phyloP scores from a whole-genome alignment of 306 rosid genomes.

The Luffa acutangula region DNA sequence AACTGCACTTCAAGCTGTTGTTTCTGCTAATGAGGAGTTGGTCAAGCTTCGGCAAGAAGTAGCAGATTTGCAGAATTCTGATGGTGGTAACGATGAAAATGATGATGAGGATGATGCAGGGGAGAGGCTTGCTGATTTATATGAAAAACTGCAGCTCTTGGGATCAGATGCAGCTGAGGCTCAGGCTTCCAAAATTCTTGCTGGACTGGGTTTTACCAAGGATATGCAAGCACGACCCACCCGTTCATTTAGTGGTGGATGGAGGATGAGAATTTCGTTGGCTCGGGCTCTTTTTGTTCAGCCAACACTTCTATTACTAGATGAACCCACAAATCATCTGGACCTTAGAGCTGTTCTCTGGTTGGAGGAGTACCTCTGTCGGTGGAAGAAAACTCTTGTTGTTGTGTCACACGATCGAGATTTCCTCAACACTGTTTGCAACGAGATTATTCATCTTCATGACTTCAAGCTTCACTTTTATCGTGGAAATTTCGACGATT shows the following conservation, averaged over 20 bases:
- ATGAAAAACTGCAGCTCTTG: constrained; percentile 42
- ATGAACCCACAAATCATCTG: constrained; percentile 33
- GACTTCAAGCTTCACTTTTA: constrained; percentile 64
- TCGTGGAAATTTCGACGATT: constrained; percentile 65
- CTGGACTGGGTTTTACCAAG: constrained; percentile 71
- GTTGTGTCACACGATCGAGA: constrained; percentile 70
- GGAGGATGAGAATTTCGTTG: constrained; percentile 45
- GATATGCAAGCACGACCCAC: constrained; percentile 60
- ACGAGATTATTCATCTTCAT: constrained; percentile 64
- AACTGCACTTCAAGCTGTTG: constrained; percentile 48
- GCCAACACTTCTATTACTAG: constrained; percentile 58
- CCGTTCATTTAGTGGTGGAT: constrained; percentile 70
- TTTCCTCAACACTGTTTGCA: constrained; percentile 61
- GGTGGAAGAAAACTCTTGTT: constrained; percentile 67
- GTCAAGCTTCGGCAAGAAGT: constrained; percentile 53
- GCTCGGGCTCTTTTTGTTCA: constrained; percentile 72
- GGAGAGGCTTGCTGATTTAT: constrained; percentile 58
- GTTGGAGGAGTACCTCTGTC: constrained; percentile 68
- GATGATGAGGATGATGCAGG: constrained; percentile 38
- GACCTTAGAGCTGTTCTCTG: constrained; percentile 75
- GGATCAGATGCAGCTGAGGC: constrained; percentile 74
- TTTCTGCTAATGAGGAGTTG: constrained; percentile 67
- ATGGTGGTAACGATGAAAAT: constrained; percentile 12
- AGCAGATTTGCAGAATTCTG: constrained; percentile 41
- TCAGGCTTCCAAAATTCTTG: constrained; percentile 72